Evolutionary conservation across 805 yeast genomes (phyloP), one percentile per base, ranked within the genome.

Genomic region (Sugiyamaella mastotermitis): DNA sequence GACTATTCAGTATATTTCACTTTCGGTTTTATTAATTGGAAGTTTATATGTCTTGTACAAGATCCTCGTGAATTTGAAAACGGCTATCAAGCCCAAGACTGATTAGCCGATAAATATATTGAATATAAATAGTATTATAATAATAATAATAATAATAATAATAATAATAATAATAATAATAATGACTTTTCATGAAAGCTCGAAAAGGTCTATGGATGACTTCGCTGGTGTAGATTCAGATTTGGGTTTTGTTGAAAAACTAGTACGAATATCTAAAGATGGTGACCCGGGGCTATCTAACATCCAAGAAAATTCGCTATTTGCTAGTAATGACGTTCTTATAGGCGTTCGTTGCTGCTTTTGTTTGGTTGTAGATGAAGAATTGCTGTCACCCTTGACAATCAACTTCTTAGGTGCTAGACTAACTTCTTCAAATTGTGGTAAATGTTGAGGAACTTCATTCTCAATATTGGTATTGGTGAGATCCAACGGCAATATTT

Each of bases 1-100:
- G 3, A 23, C 41, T 1, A 55, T 68, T n/a, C 67, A 66, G 47
- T 33, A 40, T 3, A 35, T 49, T 11, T 73, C 80, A 1, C 43
- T 60, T 3, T 33, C 41, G 1, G 57, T 61, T 7, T 49, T 74
- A 0, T 3, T 62, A 0, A 14, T 58, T 0, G 71, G 72, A 1
- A 38, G 62, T 1, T 1, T 61, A 0, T 65, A 58, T 35, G 30
- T 70, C 2, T 27, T 68, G 22, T 41, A 24, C 35, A 48, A 48
- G 43, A 33, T 42, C 9, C 6, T 40, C 9, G 15, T 23, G n/a
- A n/a, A n/a, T n/a, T 27, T 17, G 15, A 27, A 27, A 11, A 27
- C 14, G 9, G 17, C 17, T 10, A 6, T 5, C 9, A 27, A 27
- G 30, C 9, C 15, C 17, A 27, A 27, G 14, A 7, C 30, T 9